Conservation (phyloP, 306 rosid species). For the Acacia melanoxylon region DNA sequence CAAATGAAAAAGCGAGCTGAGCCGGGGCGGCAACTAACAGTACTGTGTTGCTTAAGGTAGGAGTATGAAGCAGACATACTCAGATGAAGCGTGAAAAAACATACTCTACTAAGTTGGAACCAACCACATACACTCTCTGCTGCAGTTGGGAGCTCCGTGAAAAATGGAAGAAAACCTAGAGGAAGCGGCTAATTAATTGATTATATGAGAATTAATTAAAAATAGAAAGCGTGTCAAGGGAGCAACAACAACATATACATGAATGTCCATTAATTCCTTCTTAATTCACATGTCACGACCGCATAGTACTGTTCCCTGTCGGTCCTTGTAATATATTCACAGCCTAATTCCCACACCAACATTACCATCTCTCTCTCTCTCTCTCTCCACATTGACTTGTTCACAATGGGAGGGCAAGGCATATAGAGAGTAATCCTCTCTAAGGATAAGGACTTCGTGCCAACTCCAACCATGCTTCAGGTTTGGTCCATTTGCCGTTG, state of each 20-base stretch:
- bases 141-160: slow-evolving; percentile 8
- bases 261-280: neutral
- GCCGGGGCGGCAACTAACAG: neutral
- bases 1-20: neutral
- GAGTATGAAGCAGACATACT: neutral
- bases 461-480: slow-evolving; percentile 23
- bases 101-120: slow-evolving; percentile 9
- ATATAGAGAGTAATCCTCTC: slow-evolving; percentile 26
- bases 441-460: slow-evolving; percentile 31
- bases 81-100: slow-evolving; percentile 12
- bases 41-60: neutral
- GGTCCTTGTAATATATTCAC: neutral
- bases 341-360: neutral
- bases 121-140: slow-evolving; percentile 16
- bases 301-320: neutral
- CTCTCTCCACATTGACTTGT: too few species aligned
- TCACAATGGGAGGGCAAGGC: neutral
- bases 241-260: neutral
- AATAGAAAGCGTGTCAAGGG: slow-evolving; percentile 3
- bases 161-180: neutral
- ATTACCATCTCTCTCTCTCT: too few species aligned
- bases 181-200: slow-evolving; percentile 9
- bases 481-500: neutral
- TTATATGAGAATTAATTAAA: neutral
- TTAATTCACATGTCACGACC: slow-evolving; percentile 12